Evolutionary conservation across 2,329 filamentous ascomycete genomes (phyloP).

Genomic region (Rosellinia necatrix): DNA sequence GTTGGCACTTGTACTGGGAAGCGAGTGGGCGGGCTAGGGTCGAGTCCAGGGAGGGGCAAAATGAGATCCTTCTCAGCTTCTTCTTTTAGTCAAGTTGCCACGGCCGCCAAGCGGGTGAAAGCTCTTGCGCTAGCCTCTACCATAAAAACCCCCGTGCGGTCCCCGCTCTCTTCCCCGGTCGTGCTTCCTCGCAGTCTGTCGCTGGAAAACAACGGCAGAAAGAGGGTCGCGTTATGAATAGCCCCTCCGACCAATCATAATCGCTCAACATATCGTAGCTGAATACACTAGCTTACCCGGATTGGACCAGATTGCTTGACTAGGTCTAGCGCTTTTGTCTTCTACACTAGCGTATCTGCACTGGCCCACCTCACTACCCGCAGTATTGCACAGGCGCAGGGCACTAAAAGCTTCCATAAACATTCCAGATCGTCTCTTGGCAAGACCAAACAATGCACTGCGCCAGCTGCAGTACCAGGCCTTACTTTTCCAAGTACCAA

Average conservation of each 20-base stretch:
- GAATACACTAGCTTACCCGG: neutral
- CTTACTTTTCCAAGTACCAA: neutral
- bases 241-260: conserved; percentile 2
- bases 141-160: neutral
- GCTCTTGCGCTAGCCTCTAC: neutral
- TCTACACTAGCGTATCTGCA: neutral
- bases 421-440: conserved; percentile 24
- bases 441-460: neutral
- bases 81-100: conserved; percentile 14
- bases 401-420: conserved; percentile 30
- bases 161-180: conserved; percentile 9
- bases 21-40: too few species aligned
- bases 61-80: conserved; percentile 3
- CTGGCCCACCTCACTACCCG: neutral
- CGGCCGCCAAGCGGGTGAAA: conserved; percentile 4
- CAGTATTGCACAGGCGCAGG: neutral
- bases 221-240: neutral
- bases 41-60: neutral
- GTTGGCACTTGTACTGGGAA: too few species aligned
- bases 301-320: neutral
- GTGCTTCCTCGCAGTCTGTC: conserved; percentile 1
- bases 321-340: neutral
- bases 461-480: neutral
- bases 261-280: conserved; percentile 10
- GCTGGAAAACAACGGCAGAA: conserved; percentile 10